A percentile compares a stretch with the other conserved stretches of the same genome.
phyloP scores from a whole-genome alignment of 2,329 filamentous ascomycete species.

The Fusarium nematophilum region DNA sequence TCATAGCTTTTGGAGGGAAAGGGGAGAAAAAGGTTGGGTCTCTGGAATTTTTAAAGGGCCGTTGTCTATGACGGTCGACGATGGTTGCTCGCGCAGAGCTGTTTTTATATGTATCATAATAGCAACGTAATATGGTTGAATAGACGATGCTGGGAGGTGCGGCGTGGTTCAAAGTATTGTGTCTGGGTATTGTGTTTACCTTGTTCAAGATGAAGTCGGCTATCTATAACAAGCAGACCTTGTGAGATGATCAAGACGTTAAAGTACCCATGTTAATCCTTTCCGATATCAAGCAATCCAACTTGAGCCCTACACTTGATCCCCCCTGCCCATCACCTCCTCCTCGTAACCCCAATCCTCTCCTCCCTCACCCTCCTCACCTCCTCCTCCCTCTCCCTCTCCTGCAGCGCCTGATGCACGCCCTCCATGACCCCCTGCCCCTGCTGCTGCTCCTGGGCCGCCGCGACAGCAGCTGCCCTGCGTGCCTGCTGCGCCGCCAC shows the following conservation, averaged over 20 bases:
- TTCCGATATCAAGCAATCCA: not conserved
- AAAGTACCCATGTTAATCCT: too few relatives aligned
- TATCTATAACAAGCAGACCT: too few relatives aligned
- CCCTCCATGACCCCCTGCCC: conserved; percentile 44
- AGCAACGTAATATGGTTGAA: conserved; percentile 26
- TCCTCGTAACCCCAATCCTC: conserved; percentile 50
- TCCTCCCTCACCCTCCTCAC: conserved; percentile 51
- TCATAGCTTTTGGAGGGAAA: not conserved
- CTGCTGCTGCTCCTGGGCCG: conserved; percentile 28
- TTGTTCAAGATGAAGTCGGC: too few relatives aligned
- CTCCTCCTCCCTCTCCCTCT: conserved; percentile 43
- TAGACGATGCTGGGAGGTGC: not conserved
- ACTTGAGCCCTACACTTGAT: not conserved
- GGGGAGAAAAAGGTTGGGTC: not conserved
- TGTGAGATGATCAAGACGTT: too few relatives aligned
- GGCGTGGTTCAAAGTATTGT: too few relatives aligned
- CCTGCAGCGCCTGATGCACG: conserved; percentile 40
- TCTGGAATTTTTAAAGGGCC: conserved; percentile 8
- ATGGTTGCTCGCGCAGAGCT: conserved; percentile 26
- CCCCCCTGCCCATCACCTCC: conserved; percentile 27
- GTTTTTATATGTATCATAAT: conserved; percentile 25
- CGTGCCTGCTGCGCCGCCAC: conserved; percentile 48
- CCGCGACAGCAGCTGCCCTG: conserved; percentile 39
- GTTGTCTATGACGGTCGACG: conserved; percentile 17
- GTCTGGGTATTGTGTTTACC: too few relatives aligned